Base-by-base conservation (phyloP, 2,329 filamentous ascomycete genomes). In the Capronia epimyces region DNA sequence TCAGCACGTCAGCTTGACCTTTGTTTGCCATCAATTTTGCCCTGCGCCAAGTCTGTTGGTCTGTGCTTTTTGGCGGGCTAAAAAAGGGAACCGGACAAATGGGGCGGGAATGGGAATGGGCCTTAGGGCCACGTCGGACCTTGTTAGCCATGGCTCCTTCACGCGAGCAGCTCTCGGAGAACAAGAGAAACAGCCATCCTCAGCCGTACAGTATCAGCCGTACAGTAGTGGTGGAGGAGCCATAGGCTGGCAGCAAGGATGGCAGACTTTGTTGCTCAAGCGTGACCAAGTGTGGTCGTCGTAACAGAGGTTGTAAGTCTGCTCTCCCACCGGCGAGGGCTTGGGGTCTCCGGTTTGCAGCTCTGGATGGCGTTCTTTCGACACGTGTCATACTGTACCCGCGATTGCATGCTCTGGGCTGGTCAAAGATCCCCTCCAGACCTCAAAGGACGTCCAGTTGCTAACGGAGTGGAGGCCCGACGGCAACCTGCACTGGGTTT, bases 311-410 rank as follows among this genome's bases (percentile, higher is more conserved):
- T 39, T 39, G 36, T 7, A 39, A 18, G 16, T 18, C 32, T n/a
- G 32, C 13, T 13, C 6, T 4, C 15, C 15, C 8, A 5, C 29
- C 29, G 12, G 7, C n/a, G 29, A 32, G 13, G 29, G 12, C 29
- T 32, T n/a, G 3, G 7, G 29, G 29, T 46, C 46, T 44, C 36
- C 12, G 31, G 47, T 46, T 42, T 51, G 37, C 49, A 37, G 43
- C 43, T 16, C 36, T 46, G 43, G 27, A 24, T 49, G 42, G 29
- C 40, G 44, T 45, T 47, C 7, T 48, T 50, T 55, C 52, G 41
- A 37, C 47, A 49, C 32, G 34, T 43, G 41, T 49, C 49, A 49
- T 44, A 50, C 49, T 55, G 49, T 20, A 37, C 25, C 31, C 24
- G 43, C 44, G 36, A 51, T 46, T 46, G 40, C 43, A 27, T 39